Percentiles rank a stretch among this genome's conserved stretches.
phyloP scores from a whole-genome alignment of 2,329 filamentous ascomycete species.

The Fusarium metavorans region DNA sequence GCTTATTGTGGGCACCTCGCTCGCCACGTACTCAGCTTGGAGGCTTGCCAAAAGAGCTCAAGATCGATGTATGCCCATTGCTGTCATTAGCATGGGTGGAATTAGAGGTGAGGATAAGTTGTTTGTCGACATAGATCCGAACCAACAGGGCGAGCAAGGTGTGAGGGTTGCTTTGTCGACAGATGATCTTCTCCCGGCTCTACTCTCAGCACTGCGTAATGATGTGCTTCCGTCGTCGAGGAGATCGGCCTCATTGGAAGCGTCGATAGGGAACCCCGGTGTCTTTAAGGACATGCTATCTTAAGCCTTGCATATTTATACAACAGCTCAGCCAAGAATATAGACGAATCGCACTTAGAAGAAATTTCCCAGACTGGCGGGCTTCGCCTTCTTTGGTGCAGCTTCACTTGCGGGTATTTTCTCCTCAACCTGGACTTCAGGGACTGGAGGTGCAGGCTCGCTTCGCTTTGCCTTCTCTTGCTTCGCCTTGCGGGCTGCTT shows the following conservation, averaged over 20 bases:
- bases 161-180: constrained; percentile 70
- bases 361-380: constrained; percentile 59
- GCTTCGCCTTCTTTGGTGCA: constrained; percentile 42
- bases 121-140: constrained; percentile 67
- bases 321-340: constrained; percentile 27
- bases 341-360: constrained; percentile 54
- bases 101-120: constrained; percentile 83
- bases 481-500: constrained; percentile 62
- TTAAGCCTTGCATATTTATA: constrained; percentile 49
- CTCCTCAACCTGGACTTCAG: constrained; percentile 16
- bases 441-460: constrained; percentile 29
- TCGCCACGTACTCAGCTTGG: constrained; percentile 97
- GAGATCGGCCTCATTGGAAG: constrained; percentile 22
- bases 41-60: constrained; percentile 85
- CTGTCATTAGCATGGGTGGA: constrained; percentile 88
- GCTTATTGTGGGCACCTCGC: constrained; percentile 86
- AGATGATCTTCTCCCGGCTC: constrained; percentile 66
- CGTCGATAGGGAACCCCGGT: constrained; percentile 39
- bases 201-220: constrained; percentile 64
- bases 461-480: constrained; percentile 53
- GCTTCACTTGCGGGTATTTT: constrained; percentile 32
- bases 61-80: constrained; percentile 86
- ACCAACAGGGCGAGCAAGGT: constrained; percentile 63
- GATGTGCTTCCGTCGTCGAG: constrained; percentile 22
- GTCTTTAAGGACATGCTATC: constrained; percentile 73